Evolutionary conservation across 1,284 basidiomycete species (phyloP).

Genomic region (Puccinia coronata): DNA sequence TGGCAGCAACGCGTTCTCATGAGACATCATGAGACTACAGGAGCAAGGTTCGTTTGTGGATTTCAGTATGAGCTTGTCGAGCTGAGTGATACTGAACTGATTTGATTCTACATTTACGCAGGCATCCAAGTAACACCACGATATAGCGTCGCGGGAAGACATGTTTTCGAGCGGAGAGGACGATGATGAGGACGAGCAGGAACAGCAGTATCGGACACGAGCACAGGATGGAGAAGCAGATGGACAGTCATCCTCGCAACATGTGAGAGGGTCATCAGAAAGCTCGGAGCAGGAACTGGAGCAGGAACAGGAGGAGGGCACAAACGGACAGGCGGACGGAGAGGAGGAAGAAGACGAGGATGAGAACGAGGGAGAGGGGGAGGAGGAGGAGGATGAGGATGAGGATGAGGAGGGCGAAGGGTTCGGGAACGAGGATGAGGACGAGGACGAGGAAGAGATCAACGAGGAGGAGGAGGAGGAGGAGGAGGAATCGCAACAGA

Average conservation of each 20-base stretch:
- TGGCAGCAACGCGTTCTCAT: too few species aligned
- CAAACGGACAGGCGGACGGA: not conserved
- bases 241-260: not conserved
- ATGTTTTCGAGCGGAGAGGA: slow-evolving; percentile 20
- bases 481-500: not conserved
- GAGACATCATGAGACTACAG: too few species aligned
- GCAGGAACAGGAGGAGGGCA: not conserved
- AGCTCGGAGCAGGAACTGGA: slow-evolving; percentile 8
- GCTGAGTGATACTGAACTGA: too few species aligned
- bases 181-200: not conserved
- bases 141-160: not conserved
- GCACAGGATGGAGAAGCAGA: not conserved
- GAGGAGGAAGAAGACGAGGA: not conserved
- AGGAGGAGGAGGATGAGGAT: not conserved
- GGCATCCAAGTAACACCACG: too few species aligned
- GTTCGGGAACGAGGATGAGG: not conserved
- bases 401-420: not conserved
- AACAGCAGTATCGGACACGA: not conserved
- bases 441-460: not conserved
- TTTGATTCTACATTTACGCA: too few species aligned
- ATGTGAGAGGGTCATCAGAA: not conserved
- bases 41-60: not conserved
- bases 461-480: not conserved
- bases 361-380: not conserved
- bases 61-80: too few species aligned